Base-by-base conservation (phyloP, 192 early-diverging fungal genomes). In the Geosiphon pyriformis region DNA sequence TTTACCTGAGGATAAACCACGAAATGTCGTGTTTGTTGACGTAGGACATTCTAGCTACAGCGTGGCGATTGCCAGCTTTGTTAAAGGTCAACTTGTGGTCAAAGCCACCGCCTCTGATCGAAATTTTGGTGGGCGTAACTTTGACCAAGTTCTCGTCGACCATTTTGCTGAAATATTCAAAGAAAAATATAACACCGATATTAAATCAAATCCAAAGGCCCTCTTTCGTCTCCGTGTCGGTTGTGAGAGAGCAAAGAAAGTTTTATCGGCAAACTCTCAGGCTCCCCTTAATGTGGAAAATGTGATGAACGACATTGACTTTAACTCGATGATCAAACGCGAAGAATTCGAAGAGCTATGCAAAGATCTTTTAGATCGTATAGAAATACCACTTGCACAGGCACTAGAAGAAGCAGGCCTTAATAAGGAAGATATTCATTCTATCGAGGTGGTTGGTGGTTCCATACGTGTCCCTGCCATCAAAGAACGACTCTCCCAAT, bases 161-260 rank as follows among this genome's bases (percentile, higher is more conserved):
- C 87, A 95, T 76, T 91, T 91, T 58, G 85, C 89, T 76, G 83
- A 80, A 37, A 86, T 93, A 64, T 95, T 96, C 82, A 84, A 90
- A 82, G 86, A 86, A 61, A 98, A 96, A 83, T 95, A 94, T 85
- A 94, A 94, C 77, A 89, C 97, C 53, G 89, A 98, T 74, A 89
- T 98, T 69, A 80, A 79, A 71, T 78, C 84, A 59, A 96, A 91
- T 82, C 80, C 81, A 73, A 96, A 95, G 85, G 94, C 94, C 27
- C 62, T 88, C 58, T 89, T 95, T 78, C 91, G 96, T 68, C 83
- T 98, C 70, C 82, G 90, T 52, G 85, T 90, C 53, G 94, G 84
- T 56, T 84, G 83, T 72, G 96, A 98, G 78, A 92, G 92, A 80
- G 89, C 92, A 67, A 98, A 98, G 88, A 98, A 98, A 87, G 84